Evolutionary conservation across 805 yeast species (phyloP), one percentile per base, ranked within the genome.

Genomic region (Monosporozyma aerobia): DNA sequence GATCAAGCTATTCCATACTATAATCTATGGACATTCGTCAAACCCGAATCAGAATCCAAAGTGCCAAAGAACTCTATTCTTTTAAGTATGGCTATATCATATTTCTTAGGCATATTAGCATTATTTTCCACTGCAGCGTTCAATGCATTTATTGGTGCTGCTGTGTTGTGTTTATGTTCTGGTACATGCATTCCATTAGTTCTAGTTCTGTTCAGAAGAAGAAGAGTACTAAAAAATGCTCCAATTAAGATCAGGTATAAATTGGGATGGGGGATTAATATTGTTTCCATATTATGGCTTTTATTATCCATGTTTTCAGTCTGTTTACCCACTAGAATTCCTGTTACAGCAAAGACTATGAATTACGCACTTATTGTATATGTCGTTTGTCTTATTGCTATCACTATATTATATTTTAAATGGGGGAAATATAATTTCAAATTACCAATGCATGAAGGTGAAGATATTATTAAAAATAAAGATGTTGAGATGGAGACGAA

Each of bases 61-160:
- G 81, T 86, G 23, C 95, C 95, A 2, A 79, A 78, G 57, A 82
- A 86, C 63, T 85, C 94, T 0, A 72, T 86, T 27, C 66, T 82
- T 44, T 68, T 85, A 45, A 81, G 88, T 14, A 82, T 84, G 76
- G 77, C 69, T 0, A 79, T 84, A 22, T 78, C 87, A 32, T 77
- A 77, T 19, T 51, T 79, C 2, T 68, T 87, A 47, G 87, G 90
- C 1, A 64, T 82, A 7, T 71, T 87, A 43, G 85, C 90, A 2
- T 68, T 87, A 45, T 67, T 87, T 1, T 85, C 92, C 0, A 72
- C 81, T 5, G 79, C 90, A 7, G 90, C 94, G 0, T 85, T 87
- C 67, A 84, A 84, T 65, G 90, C 95, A 3, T 87, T 87, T 65
- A 80, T 87, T 71, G 94, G 95, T 0, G 83, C 90, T 16, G 83